These are phyloP conservation scores for Hanseniaspora gamundiae DNA, from an alignment of 1,139 yeast species.

Conservation along the genomic window DNA sequence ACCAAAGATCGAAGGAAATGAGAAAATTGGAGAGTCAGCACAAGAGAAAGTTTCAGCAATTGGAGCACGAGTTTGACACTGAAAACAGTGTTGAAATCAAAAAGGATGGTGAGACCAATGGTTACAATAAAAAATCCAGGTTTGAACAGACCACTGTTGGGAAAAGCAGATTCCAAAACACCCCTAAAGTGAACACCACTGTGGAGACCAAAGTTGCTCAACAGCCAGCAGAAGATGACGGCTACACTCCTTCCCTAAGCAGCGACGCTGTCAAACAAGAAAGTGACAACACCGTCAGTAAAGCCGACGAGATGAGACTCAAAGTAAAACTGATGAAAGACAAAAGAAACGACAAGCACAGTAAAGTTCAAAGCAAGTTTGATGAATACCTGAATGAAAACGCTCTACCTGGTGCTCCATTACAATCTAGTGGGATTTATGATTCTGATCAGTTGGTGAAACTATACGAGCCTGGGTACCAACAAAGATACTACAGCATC, in stretches of 20 bases:
- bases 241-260: no score
- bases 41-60: slow-evolving; percentile 33
- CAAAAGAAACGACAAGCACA: slow-evolving; percentile 8
- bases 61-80: slow-evolving; percentile 40
- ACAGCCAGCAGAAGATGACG: slow-evolving; percentile 11
- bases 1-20: slow-evolving; percentile 53
- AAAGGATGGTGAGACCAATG: slow-evolving; percentile 10
- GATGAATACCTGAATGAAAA: neutral
- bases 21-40: slow-evolving; percentile 53
- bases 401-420: slow-evolving; percentile 1
- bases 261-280: no score
- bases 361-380: slow-evolving; percentile 3
- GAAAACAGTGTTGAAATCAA: slow-evolving; percentile 17
- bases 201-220: slow-evolving; percentile 2
- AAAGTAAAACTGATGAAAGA: slow-evolving; percentile 15
- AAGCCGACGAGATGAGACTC: slow-evolving; percentile 2
- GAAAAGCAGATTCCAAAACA: no score
- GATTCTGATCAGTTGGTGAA: slow-evolving; percentile 49
- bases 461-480: slow-evolving; percentile 81
- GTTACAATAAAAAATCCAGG: slow-evolving; percentile 5
- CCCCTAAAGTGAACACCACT: no score
- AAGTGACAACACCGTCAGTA: slow-evolving; percentile 6
- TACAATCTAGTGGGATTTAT: slow-evolving; percentile 20
- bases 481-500: slow-evolving; percentile 62
- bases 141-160: slow-evolving; percentile 9